phyloP scores from a whole-genome alignment of 2,329 filamentous ascomycete genomes.

The Arthrobotrys pseudoclavata region DNA sequence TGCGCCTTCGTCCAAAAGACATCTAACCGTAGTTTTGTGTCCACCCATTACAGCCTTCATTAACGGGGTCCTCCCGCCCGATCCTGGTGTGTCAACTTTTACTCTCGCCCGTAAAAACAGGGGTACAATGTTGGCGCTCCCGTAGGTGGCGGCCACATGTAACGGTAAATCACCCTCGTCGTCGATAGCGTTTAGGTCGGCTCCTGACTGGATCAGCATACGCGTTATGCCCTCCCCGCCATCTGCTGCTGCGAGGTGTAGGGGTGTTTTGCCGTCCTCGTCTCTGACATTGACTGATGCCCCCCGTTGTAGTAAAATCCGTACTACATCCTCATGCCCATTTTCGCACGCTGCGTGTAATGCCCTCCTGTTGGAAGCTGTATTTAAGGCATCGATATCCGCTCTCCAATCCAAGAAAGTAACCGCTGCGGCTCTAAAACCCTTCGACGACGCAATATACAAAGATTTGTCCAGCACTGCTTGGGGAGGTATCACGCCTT shows the following conservation, averaged over 20 bases:
- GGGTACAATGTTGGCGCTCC: slow-evolving; percentile 62
- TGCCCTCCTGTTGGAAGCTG: slow-evolving; percentile 61
- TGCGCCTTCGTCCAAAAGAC: slow-evolving; percentile 51
- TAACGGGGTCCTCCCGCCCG: slow-evolving; percentile 45
- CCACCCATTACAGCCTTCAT: slow-evolving; percentile 55
- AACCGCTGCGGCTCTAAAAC: slow-evolving; percentile 42
- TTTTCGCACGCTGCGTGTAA: slow-evolving; percentile 65
- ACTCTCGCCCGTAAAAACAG: slow-evolving; percentile 63
- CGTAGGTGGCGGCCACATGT: slow-evolving; percentile 63
- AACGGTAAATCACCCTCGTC: slow-evolving; percentile 63
- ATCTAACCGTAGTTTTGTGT: slow-evolving; percentile 47
- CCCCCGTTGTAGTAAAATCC: slow-evolving; percentile 63
- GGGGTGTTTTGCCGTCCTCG: slow-evolving; percentile 63
- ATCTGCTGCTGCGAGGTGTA: slow-evolving; percentile 64
- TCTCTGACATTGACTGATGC: slow-evolving; percentile 64
- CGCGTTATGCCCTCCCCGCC: slow-evolving; percentile 63
- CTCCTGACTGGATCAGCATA: slow-evolving; percentile 62
- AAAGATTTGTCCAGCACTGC: slow-evolving; percentile 58
- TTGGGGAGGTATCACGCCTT: slow-evolving; percentile 42
- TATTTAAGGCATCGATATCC: slow-evolving; percentile 42
- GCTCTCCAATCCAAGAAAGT: slow-evolving; percentile 58
- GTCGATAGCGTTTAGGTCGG: slow-evolving; percentile 61
- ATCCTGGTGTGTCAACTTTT: slow-evolving; percentile 47
- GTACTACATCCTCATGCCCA: slow-evolving; percentile 63
- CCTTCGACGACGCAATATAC: slow-evolving; percentile 57